Evolutionary conservation across 2,329 filamentous ascomycete genomes (phyloP).

Genomic region (Lasiodiplodia gonubiensis): DNA sequence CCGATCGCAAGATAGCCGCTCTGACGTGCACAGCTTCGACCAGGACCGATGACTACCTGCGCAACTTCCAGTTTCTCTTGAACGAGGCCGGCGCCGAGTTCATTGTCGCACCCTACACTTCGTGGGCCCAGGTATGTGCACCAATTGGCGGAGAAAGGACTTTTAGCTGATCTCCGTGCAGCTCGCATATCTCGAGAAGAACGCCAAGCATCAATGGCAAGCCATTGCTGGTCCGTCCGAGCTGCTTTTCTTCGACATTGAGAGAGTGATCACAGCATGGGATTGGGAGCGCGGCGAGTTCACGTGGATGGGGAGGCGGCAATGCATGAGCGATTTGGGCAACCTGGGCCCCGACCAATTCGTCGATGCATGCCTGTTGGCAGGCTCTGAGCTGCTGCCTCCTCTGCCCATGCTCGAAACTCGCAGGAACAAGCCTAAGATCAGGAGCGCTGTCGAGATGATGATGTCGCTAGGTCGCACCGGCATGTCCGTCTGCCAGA

Average conservation of each 20-base stretch:
- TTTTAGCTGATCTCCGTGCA: slow-evolving; percentile 46
- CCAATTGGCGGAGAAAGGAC: slow-evolving; percentile 30
- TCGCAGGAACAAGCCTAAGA: slow-evolving; percentile 61
- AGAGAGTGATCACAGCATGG: slow-evolving; percentile 71
- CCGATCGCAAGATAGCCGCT: neutral
- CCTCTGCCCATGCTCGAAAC: slow-evolving; percentile 78
- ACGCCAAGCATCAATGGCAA: slow-evolving; percentile 70
- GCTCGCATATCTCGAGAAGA: slow-evolving; percentile 79
- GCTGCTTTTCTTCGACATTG: slow-evolving; percentile 82
- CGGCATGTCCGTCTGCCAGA: slow-evolving; percentile 74
- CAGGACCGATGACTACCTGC: slow-evolving; percentile 68
- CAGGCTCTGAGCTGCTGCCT: slow-evolving; percentile 79
- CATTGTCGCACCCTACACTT: slow-evolving; percentile 84
- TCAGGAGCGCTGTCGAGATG: slow-evolving; percentile 79
- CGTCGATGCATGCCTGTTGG: slow-evolving; percentile 80
- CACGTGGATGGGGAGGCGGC: slow-evolving; percentile 67
- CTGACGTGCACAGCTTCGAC: slow-evolving; percentile 28
- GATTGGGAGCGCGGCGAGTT: slow-evolving; percentile 74
- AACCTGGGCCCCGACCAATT: slow-evolving; percentile 73
- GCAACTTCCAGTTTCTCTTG: slow-evolving; percentile 77
- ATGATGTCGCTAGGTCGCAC: slow-evolving; percentile 70
- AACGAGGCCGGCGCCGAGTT: slow-evolving; percentile 73
- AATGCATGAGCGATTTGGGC: slow-evolving; percentile 71
- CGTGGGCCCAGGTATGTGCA: slow-evolving; percentile 76
- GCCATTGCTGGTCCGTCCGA: slow-evolving; percentile 85